phyloP scores from a whole-genome alignment of 2,329 filamentous ascomycete genomes.

The Myrmaecium sp. region DNA sequence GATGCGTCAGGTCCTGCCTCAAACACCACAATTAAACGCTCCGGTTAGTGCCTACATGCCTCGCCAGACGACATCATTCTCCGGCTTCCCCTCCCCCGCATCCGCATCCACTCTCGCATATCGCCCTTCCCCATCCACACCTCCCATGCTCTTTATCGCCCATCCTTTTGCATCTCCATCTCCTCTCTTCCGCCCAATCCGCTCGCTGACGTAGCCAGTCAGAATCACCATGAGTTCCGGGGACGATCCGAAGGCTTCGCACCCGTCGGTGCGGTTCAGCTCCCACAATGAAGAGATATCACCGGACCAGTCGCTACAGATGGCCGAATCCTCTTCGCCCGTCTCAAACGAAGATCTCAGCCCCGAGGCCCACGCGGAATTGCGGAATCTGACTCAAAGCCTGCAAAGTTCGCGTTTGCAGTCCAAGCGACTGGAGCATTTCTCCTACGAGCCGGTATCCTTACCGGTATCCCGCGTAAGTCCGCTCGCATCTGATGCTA shows the following conservation, averaged over 20 bases:
- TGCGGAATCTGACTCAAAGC: slow-evolving; percentile 54
- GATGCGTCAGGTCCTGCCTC: too few relatives aligned
- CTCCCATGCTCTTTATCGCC: background rate
- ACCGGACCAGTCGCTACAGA: slow-evolving; percentile 16
- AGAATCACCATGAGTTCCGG: slow-evolving; percentile 13
- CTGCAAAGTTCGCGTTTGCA: slow-evolving; percentile 63
- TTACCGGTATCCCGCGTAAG: slow-evolving; percentile 69
- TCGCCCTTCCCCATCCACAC: background rate
- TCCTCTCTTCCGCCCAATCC: slow-evolving; percentile 8
- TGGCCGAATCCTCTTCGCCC: slow-evolving; percentile 14
- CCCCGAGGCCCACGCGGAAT: slow-evolving; percentile 40
- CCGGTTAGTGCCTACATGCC: too few relatives aligned
- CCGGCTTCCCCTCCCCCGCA: background rate
- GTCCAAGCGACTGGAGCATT: slow-evolving; percentile 68
- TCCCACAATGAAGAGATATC: slow-evolving; percentile 22
- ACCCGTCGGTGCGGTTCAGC: slow-evolving; percentile 23
- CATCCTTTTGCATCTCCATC: slow-evolving; percentile 8
- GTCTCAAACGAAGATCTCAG: slow-evolving; percentile 15
- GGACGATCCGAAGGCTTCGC: slow-evolving; percentile 8
- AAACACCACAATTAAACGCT: too few relatives aligned
- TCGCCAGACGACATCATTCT: too few relatives aligned
- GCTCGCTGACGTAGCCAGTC: slow-evolving; percentile 8
- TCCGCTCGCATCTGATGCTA: slow-evolving; percentile 10
- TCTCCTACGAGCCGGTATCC: slow-evolving; percentile 80
- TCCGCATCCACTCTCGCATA: background rate